Evolutionary conservation across 2,329 filamentous ascomycete genomes (phyloP), one percentile per base, ranked within the genome.

Genomic region (Fusarium sp.): DNA sequence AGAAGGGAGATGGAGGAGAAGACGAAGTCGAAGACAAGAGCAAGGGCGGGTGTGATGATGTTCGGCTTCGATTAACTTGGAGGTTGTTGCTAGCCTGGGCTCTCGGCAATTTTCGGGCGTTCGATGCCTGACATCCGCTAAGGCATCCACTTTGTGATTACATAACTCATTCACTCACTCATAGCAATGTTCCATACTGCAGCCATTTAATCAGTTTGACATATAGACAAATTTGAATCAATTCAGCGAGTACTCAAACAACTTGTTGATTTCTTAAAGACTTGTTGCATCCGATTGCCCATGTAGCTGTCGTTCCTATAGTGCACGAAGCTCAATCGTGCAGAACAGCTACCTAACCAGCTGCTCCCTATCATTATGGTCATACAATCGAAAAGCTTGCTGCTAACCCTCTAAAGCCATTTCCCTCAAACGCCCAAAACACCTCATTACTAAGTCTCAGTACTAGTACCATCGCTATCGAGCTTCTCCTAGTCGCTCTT

Each of bases 401-500:
- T 52, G 28, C 28, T 30, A 30, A 47, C 56, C 39, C 60, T 56
- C 28, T 32, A 43, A 50, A 67, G 44, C 39, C 50, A 33, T 59
- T 41, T 20, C 24, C 64, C 48, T 17, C 22, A 46, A 68, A 68
- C 65, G 65, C 65, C 65, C 47, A 58, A 72, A 73, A 68, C 65
- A 65, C 71, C 57, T 24, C 58, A 46, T 58, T 54, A 44, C 57
- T 57, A 58, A 59, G 51, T 60, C 22, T 56, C 44, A 46, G 37
- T 46, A 43, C 48, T 53, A 49, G 47, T 54, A 28, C 28, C 55
- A 51, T 60, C 49, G 55, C 61, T 49, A 40, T 50, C 64, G 46
- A 56, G 62, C 41, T 53, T 64, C 64, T 49, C 64, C 85, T 74
- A 97, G 78, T 98, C 96, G 76, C 94, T 97, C 81, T 90, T 90